Evolutionary conservation across 1,139 yeast genomes (phyloP).

Genomic region (Suhomyces taliae): DNA sequence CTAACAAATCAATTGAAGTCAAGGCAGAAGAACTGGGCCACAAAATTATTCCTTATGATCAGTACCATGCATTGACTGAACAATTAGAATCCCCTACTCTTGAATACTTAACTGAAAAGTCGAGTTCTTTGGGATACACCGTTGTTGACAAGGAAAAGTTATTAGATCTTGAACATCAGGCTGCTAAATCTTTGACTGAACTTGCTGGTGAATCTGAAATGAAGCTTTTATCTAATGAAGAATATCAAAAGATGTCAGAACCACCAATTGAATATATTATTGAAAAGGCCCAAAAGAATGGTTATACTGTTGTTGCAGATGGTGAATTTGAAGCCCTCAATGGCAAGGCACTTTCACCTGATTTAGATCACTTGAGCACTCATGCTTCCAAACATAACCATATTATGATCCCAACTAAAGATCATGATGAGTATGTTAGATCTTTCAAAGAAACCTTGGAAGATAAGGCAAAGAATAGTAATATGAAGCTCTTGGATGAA

Average conservation of each 20-base stretch:
- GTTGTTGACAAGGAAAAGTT: constrained; percentile 1
- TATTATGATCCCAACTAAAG: constrained; percentile 15
- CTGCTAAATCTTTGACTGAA: constrained; percentile 22
- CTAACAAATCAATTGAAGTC: constrained; percentile 12
- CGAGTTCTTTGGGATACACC: constrained; percentile 11
- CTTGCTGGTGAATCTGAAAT: constrained; percentile 9
- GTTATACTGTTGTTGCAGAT: constrained; percentile 4
- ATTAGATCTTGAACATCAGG: not conserved
- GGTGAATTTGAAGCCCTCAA: constrained; percentile 18
- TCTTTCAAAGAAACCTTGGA: constrained; percentile 12
- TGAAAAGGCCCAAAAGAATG: constrained; percentile 15
- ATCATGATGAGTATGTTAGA: constrained; percentile 7
- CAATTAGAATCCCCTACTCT: constrained; percentile 32
- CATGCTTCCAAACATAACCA: constrained; percentile 10
- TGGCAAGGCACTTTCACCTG: constrained; percentile 4
- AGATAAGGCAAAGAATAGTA: constrained; percentile 15
- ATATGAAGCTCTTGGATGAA: constrained; percentile 14
- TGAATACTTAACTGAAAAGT: constrained; percentile 28
- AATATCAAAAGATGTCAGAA: constrained; percentile 6
- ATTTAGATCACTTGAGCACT: constrained; percentile 4
- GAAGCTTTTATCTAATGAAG: constrained; percentile 5
- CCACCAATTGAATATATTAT: constrained; percentile 21
- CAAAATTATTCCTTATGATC: constrained; percentile 20
- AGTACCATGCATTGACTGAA: constrained; percentile 29
- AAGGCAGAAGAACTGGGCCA: constrained; percentile 19